phyloP scores from a whole-genome alignment of 2,329 filamentous ascomycete species.

The Calonectria montana region DNA sequence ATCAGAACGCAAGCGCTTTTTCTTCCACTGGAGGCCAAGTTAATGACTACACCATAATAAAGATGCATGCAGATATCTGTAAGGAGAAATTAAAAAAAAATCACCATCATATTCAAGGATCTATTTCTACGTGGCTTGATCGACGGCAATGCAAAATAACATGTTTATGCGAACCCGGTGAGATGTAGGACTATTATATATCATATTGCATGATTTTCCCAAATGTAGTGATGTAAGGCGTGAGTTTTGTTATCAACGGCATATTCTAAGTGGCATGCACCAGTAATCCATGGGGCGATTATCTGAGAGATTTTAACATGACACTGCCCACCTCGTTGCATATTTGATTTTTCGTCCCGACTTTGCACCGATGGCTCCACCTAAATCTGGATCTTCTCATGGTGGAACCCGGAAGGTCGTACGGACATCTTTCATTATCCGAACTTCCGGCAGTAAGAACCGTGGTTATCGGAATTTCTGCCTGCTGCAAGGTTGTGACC shows the following conservation, averaged over 20 bases:
- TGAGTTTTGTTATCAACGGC: not conserved
- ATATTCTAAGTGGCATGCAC: too few relatives aligned
- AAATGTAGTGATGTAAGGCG: not conserved
- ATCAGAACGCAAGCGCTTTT: too few relatives aligned
- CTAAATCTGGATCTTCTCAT: not conserved
- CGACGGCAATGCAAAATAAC: not conserved
- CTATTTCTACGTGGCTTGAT: not conserved
- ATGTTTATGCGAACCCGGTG: not conserved
- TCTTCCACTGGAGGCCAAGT: not conserved
- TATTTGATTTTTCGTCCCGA: not conserved
- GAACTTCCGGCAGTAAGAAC: not conserved
- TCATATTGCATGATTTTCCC: not conserved
- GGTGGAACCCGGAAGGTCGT: not conserved
- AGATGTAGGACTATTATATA: not conserved
- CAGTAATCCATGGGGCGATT: not conserved
- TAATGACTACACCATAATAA: not conserved
- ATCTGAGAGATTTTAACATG: not conserved
- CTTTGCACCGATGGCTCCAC: not conserved
- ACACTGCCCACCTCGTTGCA: not conserved
- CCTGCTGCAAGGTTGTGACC: not conserved
- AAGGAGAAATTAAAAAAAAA: too few relatives aligned
- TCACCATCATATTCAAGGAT: not conserved
- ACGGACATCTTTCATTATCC: not conserved
- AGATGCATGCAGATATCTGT: too few relatives aligned
- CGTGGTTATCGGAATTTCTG: not conserved